These are phyloP conservation scores for Suhomyces coccinellae DNA, from an alignment of 1,139 yeast genomes.

Conservation along the genomic window DNA sequence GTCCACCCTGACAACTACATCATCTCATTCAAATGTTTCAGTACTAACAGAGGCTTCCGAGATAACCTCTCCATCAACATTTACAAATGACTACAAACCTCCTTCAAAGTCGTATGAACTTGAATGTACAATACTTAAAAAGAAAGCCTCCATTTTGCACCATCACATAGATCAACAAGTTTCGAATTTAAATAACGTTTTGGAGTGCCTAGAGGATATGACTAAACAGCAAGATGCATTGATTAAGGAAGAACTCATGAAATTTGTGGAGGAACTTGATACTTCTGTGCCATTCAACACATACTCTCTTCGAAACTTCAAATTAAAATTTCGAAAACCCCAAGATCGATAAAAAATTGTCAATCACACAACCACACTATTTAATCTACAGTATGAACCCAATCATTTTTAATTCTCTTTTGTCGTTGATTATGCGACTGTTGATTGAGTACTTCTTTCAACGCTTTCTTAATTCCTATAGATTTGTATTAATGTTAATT, in stretches of 20 bases:
- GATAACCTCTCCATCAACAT: slow-evolving; percentile 6
- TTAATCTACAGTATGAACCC: no score
- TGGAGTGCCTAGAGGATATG: slow-evolving; percentile 16
- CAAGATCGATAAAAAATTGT: not conserved
- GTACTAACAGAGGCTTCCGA: slow-evolving; percentile 8
- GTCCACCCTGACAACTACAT: slow-evolving; percentile 13
- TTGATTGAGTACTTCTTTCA: not conserved
- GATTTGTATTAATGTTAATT: slow-evolving; percentile 1
- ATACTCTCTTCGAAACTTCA: slow-evolving; percentile 8
- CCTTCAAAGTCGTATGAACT: not conserved
- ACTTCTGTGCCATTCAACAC: slow-evolving; percentile 17
- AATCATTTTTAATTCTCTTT: no score
- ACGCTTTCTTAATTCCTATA: not conserved
- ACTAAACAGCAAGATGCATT: slow-evolving; percentile 12
- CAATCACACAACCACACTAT: no score
- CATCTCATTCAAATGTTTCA: slow-evolving; percentile 10
- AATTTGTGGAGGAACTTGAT: slow-evolving; percentile 13
- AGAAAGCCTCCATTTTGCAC: slow-evolving; percentile 10
- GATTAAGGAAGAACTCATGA: slow-evolving; percentile 9
- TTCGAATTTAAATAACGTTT: slow-evolving; percentile 14
- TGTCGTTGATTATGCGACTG: no score
- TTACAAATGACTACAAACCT: not conserved
- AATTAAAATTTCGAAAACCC: not conserved
- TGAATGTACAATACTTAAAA: not conserved
- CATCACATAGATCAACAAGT: slow-evolving; percentile 13